A percentile compares a stretch with the other conserved stretches of the same genome.
These are phyloP conservation scores for Aspergillus uvarum DNA, from an alignment of 2,329 filamentous ascomycete genomes.

Conservation along the genomic window DNA sequence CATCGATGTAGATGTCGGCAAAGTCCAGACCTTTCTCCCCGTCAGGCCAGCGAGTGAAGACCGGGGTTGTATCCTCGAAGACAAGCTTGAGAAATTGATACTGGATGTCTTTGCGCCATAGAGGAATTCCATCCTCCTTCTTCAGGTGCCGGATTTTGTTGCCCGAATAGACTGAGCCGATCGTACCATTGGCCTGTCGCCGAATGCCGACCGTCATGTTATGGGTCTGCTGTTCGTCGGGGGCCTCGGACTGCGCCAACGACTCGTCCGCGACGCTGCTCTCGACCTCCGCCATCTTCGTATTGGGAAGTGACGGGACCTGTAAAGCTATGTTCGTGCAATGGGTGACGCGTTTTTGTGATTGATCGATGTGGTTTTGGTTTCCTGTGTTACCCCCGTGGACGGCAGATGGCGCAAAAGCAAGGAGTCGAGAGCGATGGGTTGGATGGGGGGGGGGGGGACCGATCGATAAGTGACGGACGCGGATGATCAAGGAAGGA, in stretches of 20 bases:
- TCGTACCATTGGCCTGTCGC: conserved; percentile 64
- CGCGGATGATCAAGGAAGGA: not conserved
- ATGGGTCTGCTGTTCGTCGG: conserved; percentile 38
- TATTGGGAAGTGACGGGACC: not conserved
- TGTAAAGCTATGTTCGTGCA: not conserved
- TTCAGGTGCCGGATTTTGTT: conserved; percentile 68
- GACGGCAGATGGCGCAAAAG: not conserved
- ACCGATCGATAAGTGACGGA: not conserved
- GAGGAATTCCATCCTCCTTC: conserved; percentile 65
- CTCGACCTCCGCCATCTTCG: conserved; percentile 38
- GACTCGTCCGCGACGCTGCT: conserved; percentile 36
- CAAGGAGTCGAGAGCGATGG: not conserved
- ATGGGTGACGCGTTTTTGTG: not conserved
- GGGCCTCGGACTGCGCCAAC: conserved; percentile 35
- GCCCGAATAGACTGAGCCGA: conserved; percentile 65
- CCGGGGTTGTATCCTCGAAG: conserved; percentile 61
- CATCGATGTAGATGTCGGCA: conserved; percentile 95
- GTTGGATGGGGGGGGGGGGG: not conserved
- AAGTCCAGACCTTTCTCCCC: conserved; percentile 72
- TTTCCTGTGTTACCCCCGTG: not conserved
- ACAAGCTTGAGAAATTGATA: conserved; percentile 63
- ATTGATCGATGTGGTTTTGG: not conserved
- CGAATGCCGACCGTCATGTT: conserved; percentile 52
- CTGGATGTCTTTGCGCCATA: conserved; percentile 68
- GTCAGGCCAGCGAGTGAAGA: conserved; percentile 93